Evolutionary conservation across 768 basidiomycete species (phyloP), one percentile per base, ranked within the genome.

Genomic region (Auricularia cornea): DNA sequence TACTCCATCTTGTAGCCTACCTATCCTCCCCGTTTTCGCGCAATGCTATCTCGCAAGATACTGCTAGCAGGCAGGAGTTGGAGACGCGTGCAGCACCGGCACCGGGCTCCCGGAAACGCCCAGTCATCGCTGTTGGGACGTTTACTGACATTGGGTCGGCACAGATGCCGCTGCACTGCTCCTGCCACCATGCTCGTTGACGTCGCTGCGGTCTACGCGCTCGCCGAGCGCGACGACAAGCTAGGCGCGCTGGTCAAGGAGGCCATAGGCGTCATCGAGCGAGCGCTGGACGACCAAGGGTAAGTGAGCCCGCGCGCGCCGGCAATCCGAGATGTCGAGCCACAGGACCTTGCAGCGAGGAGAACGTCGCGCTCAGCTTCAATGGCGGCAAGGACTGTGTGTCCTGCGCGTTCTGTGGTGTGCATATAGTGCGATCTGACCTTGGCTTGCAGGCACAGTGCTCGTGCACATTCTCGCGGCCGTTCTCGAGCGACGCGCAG

Each of bases 311-410:
- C 63, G 57, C 62, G 57, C 29, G 31, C 40, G 14, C 33, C 29
- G 59, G 41, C 44, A 28, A 32, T 41, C 26, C 44, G 30, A 29
- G 26, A 62, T 60, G 26, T 64, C 20, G 33, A 23, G 18, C 57
- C 59, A 59, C 48, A n/a, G 12, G n/a, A 28, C 60, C 28, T 23
- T 5, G 33, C 59, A 91, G 92, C 59, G 80, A 83, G 70, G 84
- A 88, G 38, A 78, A 81, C 62, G 77, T 94, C 3, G 88, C 94
- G 2, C 80, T 99, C 64, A 97, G 94, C 74, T 99, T 98, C 78
- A 99, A 98, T 68, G 97, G 97, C 11, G 97, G 97, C 60, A 99
- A 99, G 74, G 97, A 99, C 72, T 99, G 97, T 96, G 70, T 68
- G 87, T 79, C 16, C 30, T 16, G n/a, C 28, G 6, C 59, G 63